Base-by-base conservation (phyloP, 148 eudicot genomes). In the Silene uniflora region DNA sequence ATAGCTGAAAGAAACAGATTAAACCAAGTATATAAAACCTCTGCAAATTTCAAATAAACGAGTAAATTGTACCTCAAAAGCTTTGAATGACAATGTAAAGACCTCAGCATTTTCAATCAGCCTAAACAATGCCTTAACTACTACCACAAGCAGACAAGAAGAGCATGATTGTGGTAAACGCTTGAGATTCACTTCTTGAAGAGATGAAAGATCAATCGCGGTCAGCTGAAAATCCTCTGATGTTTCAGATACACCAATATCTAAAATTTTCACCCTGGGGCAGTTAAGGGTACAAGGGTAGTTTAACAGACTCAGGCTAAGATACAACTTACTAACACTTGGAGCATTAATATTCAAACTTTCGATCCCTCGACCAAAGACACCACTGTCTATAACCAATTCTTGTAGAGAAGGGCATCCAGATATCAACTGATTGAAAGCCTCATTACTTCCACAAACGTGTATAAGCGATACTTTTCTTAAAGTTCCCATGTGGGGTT, bases 381-480 rank as follows among this genome's bases (percentile, higher is more conserved):
- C n/a, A n/a, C n/a, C 22, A 22, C 9, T 0, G 4, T 1, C 1
- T 1, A 69, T 2, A 59, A 0, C 13, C 11, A 76, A 10, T 10
- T 69, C 73, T 58, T 68, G 32, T 39, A 69, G 47, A 21, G 67
- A 42, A 44, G 73, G 73, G 10, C 67, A 21, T 60, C 73, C 79
- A 55, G 0, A 22, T 22, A 76, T 68, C 7, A 68, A 0, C 8
- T 59, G 13, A 8, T 44, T 1, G 10, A 68, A 76, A 7, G 16
- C 19, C 73, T 69, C 6, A 59, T 35, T 7, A 67, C 24, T n/a
- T 19, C 62, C 23, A 3, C 1, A 0, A 42, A 58, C 73, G 9
- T 0, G 0, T 3, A 0, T 4, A 8, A 76, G 79, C 1, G 54
- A 13, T 8, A 76, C 14, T 39, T 42, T 68, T 68, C 66, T 58